These are phyloP conservation scores for Kluyveromyces marxianus DNA, from an alignment of 1,139 yeast genomes.

Conservation along the genomic window DNA sequence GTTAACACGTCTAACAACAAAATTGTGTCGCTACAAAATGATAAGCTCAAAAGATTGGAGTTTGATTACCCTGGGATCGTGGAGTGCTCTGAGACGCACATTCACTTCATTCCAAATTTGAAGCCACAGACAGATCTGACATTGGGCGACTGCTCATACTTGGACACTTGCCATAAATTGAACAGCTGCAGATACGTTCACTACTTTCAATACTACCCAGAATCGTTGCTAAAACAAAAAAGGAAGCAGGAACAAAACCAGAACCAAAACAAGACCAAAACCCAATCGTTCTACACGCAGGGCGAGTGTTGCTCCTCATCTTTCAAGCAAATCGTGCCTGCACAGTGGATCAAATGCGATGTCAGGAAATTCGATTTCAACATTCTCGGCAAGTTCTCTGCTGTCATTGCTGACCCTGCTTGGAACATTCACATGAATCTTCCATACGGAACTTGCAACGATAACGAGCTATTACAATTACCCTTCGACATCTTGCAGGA, in stretches of 20 bases:
- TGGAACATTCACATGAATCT: constrained; percentile 83
- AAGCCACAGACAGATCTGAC: constrained; percentile 52
- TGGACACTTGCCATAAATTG: constrained; percentile 88
- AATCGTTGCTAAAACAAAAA: constrained; percentile 11
- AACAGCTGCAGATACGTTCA: constrained; percentile 76
- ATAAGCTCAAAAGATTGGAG: constrained; percentile 20
- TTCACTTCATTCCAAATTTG: constrained; percentile 58
- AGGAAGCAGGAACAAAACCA: constrained; percentile 21
- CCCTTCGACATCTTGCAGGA: constrained; percentile 65
- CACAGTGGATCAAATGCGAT: constrained; percentile 88
- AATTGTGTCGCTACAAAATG: constrained; percentile 23
- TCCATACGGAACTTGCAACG: constrained; percentile 73
- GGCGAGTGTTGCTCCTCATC: constrained; percentile 45
- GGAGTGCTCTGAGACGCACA: constrained; percentile 41
- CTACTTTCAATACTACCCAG: constrained; percentile 57
- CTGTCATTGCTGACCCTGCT: constrained; percentile 83
- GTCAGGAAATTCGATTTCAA: constrained; percentile 62
- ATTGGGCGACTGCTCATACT: constrained; percentile 89
- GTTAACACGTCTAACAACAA: constrained; percentile 27
- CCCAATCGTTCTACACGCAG: constrained; percentile 40
- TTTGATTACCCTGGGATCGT: constrained; percentile 25
- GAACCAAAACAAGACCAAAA: constrained; percentile 22
- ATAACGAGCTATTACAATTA: constrained; percentile 57
- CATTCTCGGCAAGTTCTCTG: constrained; percentile 76
- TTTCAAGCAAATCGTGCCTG: constrained; percentile 36